Base-by-base conservation (phyloP, 352 stramenopile genomes). In the Phytophthora crassamura region DNA sequence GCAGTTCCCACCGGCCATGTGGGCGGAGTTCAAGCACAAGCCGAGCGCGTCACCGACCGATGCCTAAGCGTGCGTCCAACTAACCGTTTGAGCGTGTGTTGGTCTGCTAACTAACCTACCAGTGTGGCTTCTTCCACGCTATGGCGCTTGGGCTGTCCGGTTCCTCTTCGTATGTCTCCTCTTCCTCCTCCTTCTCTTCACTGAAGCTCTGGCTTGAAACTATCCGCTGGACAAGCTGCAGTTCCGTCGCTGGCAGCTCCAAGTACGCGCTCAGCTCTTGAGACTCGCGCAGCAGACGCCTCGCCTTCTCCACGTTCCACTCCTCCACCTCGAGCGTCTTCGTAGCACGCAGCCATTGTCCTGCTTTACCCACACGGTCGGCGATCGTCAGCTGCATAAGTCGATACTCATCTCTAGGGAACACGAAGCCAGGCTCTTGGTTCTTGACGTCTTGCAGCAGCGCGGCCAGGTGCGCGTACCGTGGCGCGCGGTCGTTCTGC, bases 361-460 rank as follows among this genome's bases (percentile, higher is more conserved):
- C 59, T n/a, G 85, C 86, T 8, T 88, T 86, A 20, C 67, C 48
- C 30, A 95, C 81, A 12, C 82, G 83, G 6, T 89, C 81, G 35
- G 80, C 77, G 16, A 95, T 89, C 11, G 85, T 90, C 43, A 78
- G 41, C 50, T 92, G 86, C 67, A 95, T 90, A 10, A 86, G 71
- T 6, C 70, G 63, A 59, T 90, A 92, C 65, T 93, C 85, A 12
- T 72, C 64, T 6, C 81, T 82, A 41, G 84, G 80, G 61, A 93
- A 91, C 22, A 67, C 55, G 20, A 90, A 84, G 5, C 72, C 76
- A 6, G 77, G 60, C 25, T 73, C 63, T 58, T 82, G 67, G 15
- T 63, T 82, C 36, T 43, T 58, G 5, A 67, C 52, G 32, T 95
- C 86, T 16, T 86, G 68, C 8, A 93, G 51, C 7, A 93, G 51